A percentile compares a stretch with the other conserved stretches of the same genome.
Evolutionary conservation across 495 filamentous ascomycete genomes (phyloP).

Genomic region (Massariosphaeria phaeospora): DNA sequence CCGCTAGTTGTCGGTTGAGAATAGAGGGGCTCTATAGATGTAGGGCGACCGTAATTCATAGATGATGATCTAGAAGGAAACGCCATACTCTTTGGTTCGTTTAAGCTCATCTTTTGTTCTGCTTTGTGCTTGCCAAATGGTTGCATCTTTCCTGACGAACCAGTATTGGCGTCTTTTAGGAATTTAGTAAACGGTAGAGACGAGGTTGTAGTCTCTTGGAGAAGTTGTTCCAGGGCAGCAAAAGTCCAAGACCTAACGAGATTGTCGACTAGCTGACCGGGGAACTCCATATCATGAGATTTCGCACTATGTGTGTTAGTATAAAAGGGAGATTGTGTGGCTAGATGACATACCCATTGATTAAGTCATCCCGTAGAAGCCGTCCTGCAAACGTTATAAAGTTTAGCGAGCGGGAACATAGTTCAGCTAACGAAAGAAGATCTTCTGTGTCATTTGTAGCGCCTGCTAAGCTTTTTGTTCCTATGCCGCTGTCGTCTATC

Average conservation of each 20-base stretch:
- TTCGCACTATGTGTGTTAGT: slow-evolving; percentile 11
- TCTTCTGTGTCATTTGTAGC: slow-evolving; percentile 61
- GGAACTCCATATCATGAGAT: slow-evolving; percentile 36
- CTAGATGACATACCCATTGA: slow-evolving; percentile 39
- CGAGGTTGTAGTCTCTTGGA: slow-evolving; percentile 65
- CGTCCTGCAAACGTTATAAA: slow-evolving; percentile 76
- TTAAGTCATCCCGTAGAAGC: slow-evolving; percentile 71
- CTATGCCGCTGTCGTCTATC: slow-evolving; percentile 21
- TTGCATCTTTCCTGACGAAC: slow-evolving; percentile 47
- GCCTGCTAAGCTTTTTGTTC: slow-evolving; percentile 6
- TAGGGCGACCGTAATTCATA: slow-evolving; percentile 34
- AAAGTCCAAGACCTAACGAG: slow-evolving; percentile 82
- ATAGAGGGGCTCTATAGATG: slow-evolving; percentile 29
- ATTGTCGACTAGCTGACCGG: slow-evolving; percentile 59
- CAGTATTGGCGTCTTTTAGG: slow-evolving; percentile 32
- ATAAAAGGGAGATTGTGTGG: no score
- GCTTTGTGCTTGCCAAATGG: slow-evolving; percentile 34
- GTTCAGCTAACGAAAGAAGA: slow-evolving; percentile 68
- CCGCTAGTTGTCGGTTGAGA: slow-evolving; percentile 19
- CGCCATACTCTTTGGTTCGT: slow-evolving; percentile 59
- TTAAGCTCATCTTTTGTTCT: slow-evolving; percentile 43
- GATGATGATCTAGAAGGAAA: slow-evolving; percentile 55
- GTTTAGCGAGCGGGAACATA: slow-evolving; percentile 69
- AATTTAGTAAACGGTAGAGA: slow-evolving; percentile 46
- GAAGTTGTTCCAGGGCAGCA: slow-evolving; percentile 68